Conservation (phyloP, 441 rosid species). For the Arabidopsis lyrata region DNA sequence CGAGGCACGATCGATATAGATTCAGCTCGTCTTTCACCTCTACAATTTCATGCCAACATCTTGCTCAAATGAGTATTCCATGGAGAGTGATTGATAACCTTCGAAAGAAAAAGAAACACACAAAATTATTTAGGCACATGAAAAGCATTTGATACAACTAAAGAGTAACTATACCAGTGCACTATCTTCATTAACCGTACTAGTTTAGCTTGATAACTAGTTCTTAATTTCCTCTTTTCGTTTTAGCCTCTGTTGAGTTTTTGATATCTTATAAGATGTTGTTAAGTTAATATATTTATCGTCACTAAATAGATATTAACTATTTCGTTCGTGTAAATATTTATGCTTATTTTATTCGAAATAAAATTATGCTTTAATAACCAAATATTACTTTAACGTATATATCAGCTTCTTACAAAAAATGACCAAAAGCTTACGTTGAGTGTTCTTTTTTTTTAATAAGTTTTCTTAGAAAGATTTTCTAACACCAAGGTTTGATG, state of each 20-base stretch:
- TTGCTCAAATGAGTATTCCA: slow-evolving; percentile 52
- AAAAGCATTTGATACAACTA: background rate
- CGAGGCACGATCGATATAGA: slow-evolving; percentile 25
- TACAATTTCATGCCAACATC: slow-evolving; percentile 39
- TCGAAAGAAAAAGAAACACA: background rate
- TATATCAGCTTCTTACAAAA: background rate
- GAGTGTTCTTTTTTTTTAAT: background rate
- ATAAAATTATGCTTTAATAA: no score
- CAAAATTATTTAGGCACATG: background rate
- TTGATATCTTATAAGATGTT: background rate
- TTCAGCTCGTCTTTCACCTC: slow-evolving; percentile 41
- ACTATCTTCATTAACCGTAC: background rate
- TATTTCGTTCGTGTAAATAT: background rate
- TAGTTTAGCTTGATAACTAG: background rate
- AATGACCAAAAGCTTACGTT: background rate
- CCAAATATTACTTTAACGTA: background rate
- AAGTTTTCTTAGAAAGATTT: background rate
- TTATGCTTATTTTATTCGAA: background rate
- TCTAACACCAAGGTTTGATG: slow-evolving; percentile 2
- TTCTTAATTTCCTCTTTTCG: background rate
- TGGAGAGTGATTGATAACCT: slow-evolving; percentile 31
- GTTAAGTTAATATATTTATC: background rate
- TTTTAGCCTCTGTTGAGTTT: slow-evolving; percentile 7
- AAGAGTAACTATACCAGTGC: background rate
- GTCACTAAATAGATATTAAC: background rate